phyloP scores from a whole-genome alignment of 345 rosid species.

The Schrenkiella parvula region DNA sequence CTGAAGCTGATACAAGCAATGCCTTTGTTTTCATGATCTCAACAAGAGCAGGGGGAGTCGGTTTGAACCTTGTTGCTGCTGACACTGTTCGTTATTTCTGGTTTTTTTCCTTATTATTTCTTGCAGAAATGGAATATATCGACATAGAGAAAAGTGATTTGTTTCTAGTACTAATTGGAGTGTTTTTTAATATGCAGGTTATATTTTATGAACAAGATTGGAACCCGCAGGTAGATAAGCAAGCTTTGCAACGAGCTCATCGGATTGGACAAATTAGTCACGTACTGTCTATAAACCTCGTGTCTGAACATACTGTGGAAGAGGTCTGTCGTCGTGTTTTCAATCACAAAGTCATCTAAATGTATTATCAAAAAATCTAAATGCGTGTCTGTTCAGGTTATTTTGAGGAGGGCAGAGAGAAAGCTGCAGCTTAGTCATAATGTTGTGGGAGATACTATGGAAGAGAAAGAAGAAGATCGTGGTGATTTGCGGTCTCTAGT shows the following conservation, averaged over 20 bases:
- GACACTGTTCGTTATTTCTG: conserved; percentile 59
- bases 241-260: conserved; percentile 91
- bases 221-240: conserved; percentile 96
- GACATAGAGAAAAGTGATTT: background rate
- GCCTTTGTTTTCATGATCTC: conserved; percentile 87
- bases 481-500: conserved; percentile 65
- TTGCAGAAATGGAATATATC: background rate
- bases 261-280: conserved; percentile 88
- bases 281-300: conserved; percentile 77
- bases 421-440: conserved; percentile 77
- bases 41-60: conserved; percentile 96
- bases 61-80: conserved; percentile 92
- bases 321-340: conserved; percentile 46
- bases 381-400: conserved; percentile 45
- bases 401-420: conserved; percentile 73
- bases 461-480: conserved; percentile 51
- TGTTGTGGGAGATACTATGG: conserved; percentile 56
- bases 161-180: conserved; percentile 6
- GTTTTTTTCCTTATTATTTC: background rate
- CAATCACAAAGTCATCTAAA: background rate
- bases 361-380: conserved; percentile 4
- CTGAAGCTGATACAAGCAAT: conserved; percentile 41
- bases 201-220: conserved; percentile 94
- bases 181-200: conserved; percentile 41
- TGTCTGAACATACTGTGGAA: conserved; percentile 62